Base-by-base conservation (phyloP, 1,139 yeast genomes). In the Suhomyces atakaporum region DNA sequence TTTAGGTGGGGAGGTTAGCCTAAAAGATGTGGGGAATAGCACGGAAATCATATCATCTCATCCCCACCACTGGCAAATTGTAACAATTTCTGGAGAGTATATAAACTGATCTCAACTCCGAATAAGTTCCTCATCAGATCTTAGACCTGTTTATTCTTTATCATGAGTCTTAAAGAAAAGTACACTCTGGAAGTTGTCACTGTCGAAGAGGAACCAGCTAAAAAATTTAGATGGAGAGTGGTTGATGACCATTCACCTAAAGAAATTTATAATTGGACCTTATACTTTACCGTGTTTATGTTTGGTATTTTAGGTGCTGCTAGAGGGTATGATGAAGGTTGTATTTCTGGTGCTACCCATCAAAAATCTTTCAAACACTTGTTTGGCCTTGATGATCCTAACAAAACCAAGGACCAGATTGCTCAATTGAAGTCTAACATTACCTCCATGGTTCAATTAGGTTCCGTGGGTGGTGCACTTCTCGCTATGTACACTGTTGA, bases 311-410 rank as follows among this genome's bases (percentile, higher is more conserved):
- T 51, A 22, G 50, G 48, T 29, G 46, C 42, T n/a, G 49, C 51
- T 16, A 62, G 85, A 54, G 85, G 85, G 10, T 71, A 67, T 36
- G 84, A 79, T 53, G 84, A 79, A 57, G 85, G 84, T 34, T 60
- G 62, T 43, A 50, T 61, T 31, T 57, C 77, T 12, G 79, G 79
- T 13, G 59, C 70, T 7, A 61, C 69, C 25, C 66, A 71, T 8
- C 79, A 70, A 43, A 46, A 45, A 3, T 62, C 77, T 2, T 79
- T 78, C 54, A 56, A 52, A 28, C 38, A 51, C 3, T 58, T 59
- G 38, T 77, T 77, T 51, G 81, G 81, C 1, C 63, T 79, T 25
- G 47, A 53, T 15, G 79, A 75, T 45, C 53, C 60, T 6, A 46
- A 51, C 24, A 72, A 69, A 45, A 36, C 68, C 2, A 60, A 43